Base-by-base conservation (phyloP, 139 green algal species). In the Penium margaritaceum region DNA sequence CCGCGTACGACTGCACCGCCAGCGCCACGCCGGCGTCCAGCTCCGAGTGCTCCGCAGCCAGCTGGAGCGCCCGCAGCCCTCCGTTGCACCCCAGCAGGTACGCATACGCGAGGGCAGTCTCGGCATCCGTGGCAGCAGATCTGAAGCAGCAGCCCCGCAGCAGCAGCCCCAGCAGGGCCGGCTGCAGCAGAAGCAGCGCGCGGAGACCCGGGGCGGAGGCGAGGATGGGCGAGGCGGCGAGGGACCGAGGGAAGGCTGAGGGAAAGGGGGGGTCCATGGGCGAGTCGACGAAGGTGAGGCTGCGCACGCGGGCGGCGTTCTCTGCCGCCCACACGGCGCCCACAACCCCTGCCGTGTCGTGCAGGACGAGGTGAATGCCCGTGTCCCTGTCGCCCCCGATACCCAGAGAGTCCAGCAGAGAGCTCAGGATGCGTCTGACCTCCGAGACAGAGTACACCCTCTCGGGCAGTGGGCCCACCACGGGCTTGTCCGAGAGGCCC, bases 261-360 rank as follows among this genome's bases (percentile, higher is more conserved):
- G 51, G 24, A 33, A 60, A 60, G 21, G 51, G 51, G 21, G 29
- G 24, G 2, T 60, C 51, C 51, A 60, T 60, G 51, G 51, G 51
- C 2, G 51, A 33, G 51, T 60, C 51, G 0, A 60, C 19, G 51
- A 60, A 24, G 0, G 51, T 60, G 17, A 60, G 29, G 51, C 51
- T 60, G 17, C 51, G n/a, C 51, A 60, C 51, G 12, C 51, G 51
- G 7, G 17, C 24, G 24, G 30, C 51, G 51, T 33, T 60, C 24
- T 60, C 51, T 24, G 51, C 51, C n/a, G 51, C 51, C 51, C 51
- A 60, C 51, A 60, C 12, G 24, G 51, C 30, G 51, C 51, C 51
- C 14, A 60, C 51, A n/a, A 60, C 51, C 1, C 51, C 51, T n/a
- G 24, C 51, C 51, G 51, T 60, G 4, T 60, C 51, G 19, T 60